Evolutionary conservation across 768 basidiomycete species (phyloP).

Genomic region (Phylloporus rhodoxanthus): DNA sequence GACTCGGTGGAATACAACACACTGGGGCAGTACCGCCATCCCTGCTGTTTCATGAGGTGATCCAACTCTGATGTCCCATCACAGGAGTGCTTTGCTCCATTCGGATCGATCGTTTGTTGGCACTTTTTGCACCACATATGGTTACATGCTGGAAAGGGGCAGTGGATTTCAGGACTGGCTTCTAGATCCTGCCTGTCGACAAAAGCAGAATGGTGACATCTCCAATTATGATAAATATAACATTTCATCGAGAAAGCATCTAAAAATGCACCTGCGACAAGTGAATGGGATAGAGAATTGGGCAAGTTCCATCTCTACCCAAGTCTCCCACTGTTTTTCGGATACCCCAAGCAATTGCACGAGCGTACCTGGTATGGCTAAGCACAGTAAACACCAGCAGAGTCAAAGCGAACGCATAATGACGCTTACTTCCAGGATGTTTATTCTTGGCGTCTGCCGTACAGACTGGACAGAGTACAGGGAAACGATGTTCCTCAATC

Average conservation of each 20-base stretch:
- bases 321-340: constrained; percentile 37
- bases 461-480: constrained; percentile 58
- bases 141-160: constrained; percentile 45
- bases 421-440: constrained; percentile 30
- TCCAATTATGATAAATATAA: constrained; percentile 17
- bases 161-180: constrained; percentile 36
- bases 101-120: constrained; percentile 34
- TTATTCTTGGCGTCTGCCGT: constrained; percentile 28
- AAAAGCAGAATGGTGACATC: constrained; percentile 46
- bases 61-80: constrained; percentile 52
- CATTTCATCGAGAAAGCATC: background rate
- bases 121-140: constrained; percentile 59
- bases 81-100: constrained; percentile 47
- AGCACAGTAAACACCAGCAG: background rate
- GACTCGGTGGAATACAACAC: constrained; percentile 4
- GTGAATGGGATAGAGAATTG: constrained; percentile 37
- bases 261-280: constrained; percentile 43
- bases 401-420: background rate
- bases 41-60: constrained; percentile 43
- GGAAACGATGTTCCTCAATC: constrained; percentile 50
- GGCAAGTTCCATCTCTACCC: constrained; percentile 43
- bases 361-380: constrained; percentile 35
- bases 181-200: constrained; percentile 47
- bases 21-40: constrained; percentile 65
- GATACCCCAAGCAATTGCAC: constrained; percentile 42